Percentiles rank a stretch among this genome's conserved stretches.
Evolutionary conservation across 768 basidiomycete genomes (phyloP).

Genomic region (Imleria badia): DNA sequence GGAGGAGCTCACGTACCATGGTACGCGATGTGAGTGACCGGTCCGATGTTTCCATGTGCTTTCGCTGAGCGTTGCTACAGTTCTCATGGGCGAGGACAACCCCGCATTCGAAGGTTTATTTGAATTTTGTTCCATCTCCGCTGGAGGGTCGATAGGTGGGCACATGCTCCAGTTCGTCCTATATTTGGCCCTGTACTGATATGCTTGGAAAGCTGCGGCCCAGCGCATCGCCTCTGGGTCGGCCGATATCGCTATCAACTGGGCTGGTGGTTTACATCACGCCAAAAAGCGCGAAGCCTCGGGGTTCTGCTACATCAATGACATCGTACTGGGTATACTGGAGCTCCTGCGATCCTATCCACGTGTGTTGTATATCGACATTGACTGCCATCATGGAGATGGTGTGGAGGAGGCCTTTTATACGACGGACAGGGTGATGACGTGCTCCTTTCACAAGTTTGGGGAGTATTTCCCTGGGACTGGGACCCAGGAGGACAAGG

Average conservation of each 20-base stretch:
- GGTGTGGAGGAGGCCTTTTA: constrained; percentile 99
- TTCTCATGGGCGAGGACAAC: constrained; percentile 86
- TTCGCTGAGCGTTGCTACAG: constrained; percentile 25
- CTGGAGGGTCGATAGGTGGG: constrained; percentile 91
- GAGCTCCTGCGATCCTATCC: constrained; percentile 85
- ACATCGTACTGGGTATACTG: constrained; percentile 92
- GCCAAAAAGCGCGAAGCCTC: constrained; percentile 99
- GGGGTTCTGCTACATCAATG: constrained; percentile 99
- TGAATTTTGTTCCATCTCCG: constrained; percentile 96
- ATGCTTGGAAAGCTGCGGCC: constrained; percentile 61
- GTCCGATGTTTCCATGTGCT: not conserved
- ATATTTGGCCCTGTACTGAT: not conserved
- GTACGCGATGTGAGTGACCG: constrained; percentile 69
- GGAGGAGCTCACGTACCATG: constrained; percentile 80
- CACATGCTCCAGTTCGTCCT: not conserved
- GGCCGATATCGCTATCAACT: constrained; percentile 86
- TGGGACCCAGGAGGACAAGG: constrained; percentile 80
- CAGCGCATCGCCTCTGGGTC: constrained; percentile 76
- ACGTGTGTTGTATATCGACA: constrained; percentile 95
- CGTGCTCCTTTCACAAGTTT: constrained; percentile 95
- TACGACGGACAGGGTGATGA: constrained; percentile 96
- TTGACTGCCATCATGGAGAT: constrained; percentile 98
- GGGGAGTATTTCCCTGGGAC: constrained; percentile 82
- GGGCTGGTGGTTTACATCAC: constrained; percentile 98
- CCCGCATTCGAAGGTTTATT: constrained; percentile 96